These are phyloP conservation scores for Poronia punctata DNA, from an alignment of 495 filamentous ascomycete genomes.

Conservation along the genomic window DNA sequence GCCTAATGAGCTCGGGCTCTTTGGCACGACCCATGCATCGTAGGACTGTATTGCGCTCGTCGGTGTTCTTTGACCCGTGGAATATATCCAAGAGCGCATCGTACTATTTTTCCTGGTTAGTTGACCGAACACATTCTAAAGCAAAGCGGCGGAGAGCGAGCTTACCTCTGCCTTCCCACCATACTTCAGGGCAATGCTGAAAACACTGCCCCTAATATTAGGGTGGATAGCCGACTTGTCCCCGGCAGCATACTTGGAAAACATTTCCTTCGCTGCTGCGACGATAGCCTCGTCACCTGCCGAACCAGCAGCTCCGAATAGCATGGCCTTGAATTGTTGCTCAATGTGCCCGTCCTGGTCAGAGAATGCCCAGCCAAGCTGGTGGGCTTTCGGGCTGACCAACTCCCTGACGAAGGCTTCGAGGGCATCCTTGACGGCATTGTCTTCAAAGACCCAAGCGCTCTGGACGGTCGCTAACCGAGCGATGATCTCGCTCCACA, in stretches of 20 bases:
- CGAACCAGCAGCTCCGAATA: constrained; percentile 60
- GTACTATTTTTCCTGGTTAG: constrained; percentile 45
- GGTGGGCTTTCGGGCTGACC: constrained; percentile 67
- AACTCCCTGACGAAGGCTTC: constrained; percentile 75
- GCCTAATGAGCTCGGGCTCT: constrained; percentile 69
- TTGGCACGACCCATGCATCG: constrained; percentile 77
- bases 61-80: constrained; percentile 75
- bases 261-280: constrained; percentile 64
- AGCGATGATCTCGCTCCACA: constrained; percentile 85
- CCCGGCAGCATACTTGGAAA: constrained; percentile 59
- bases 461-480: constrained; percentile 67
- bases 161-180: constrained; percentile 66
- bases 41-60: constrained; percentile 94
- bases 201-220: constrained; percentile 63
- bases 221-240: constrained; percentile 65
- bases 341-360: constrained; percentile 78
- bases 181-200: constrained; percentile 63
- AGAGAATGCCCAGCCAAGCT: constrained; percentile 81
- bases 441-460: constrained; percentile 85
- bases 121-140: constrained; percentile 10
- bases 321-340: constrained; percentile 74
- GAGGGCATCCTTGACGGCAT: constrained; percentile 63
- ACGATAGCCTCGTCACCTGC: constrained; percentile 58
- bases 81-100: constrained; percentile 76
- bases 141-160: constrained; percentile 5